Conservation (phyloP, 805 yeast species). For the Ogataea naganishii region DNA sequence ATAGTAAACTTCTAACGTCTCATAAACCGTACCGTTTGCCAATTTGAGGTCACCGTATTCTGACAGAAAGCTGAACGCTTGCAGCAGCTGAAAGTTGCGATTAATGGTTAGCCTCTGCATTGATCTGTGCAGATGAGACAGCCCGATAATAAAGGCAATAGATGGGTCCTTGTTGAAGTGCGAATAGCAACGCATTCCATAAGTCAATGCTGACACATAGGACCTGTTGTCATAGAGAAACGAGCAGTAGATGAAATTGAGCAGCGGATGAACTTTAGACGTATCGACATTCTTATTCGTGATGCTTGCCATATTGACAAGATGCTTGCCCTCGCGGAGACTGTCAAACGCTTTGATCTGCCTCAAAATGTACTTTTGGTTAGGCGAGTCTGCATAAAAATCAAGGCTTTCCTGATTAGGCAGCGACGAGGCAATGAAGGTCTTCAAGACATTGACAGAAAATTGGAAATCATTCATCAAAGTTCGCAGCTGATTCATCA, state of each 20-base stretch:
- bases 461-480: slow-evolving; percentile 68
- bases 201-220: slow-evolving; percentile 74
- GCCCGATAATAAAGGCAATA: slow-evolving; percentile 63
- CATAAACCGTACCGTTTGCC: slow-evolving; percentile 31
- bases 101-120: slow-evolving; percentile 84
- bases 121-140: slow-evolving; percentile 81
- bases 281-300: slow-evolving; percentile 40
- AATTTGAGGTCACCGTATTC: slow-evolving; percentile 58
- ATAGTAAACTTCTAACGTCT: slow-evolving; percentile 69
- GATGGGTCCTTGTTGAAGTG: slow-evolving; percentile 70
- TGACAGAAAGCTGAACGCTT: slow-evolving; percentile 70
- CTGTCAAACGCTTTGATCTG: slow-evolving; percentile 88
- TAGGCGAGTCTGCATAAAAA: slow-evolving; percentile 64
- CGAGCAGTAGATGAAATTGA: slow-evolving; percentile 63
- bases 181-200: slow-evolving; percentile 62
- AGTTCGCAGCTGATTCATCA: slow-evolving; percentile 51
- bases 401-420: slow-evolving; percentile 14
- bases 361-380: slow-evolving; percentile 83
- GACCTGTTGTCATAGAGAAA: slow-evolving; percentile 75
- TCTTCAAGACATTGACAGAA: slow-evolving; percentile 54
- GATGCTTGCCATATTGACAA: slow-evolving; percentile 75
- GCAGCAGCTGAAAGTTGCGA: slow-evolving; percentile 80
- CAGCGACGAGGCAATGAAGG: slow-evolving; percentile 51
- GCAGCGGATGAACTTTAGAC: slow-evolving; percentile 52
- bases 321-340: slow-evolving; percentile 39